Evolutionary conservation across 148 eudicot genomes (phyloP).

Genomic region (Simmondsia chinensis): DNA sequence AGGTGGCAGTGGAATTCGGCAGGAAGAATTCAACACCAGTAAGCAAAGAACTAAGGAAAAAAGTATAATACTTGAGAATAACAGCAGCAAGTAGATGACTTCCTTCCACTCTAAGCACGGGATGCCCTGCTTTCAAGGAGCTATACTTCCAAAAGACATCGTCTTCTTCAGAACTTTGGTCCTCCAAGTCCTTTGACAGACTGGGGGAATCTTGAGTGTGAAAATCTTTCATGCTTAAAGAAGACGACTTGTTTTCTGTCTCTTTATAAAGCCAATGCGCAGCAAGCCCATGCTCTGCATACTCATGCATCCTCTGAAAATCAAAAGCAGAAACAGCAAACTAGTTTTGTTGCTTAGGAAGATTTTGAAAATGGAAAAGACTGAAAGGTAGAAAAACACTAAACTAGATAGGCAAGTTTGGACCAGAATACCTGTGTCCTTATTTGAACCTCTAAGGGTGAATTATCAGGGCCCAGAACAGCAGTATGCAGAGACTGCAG

Average conservation of each 20-base stretch:
- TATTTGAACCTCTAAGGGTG: constrained; percentile 90
- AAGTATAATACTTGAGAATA: constrained; percentile 46
- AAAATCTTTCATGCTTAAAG: constrained; percentile 24
- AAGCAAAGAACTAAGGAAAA: no score
- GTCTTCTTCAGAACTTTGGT: constrained; percentile 32
- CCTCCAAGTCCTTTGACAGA: constrained; percentile 37
- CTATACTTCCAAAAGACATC: constrained; percentile 38
- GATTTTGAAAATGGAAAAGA: neutral
- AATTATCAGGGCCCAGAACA: constrained; percentile 76
- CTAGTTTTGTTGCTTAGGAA: no score
- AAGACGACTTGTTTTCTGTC: constrained; percentile 36
- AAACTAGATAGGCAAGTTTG: no score
- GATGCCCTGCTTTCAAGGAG: constrained; percentile 69
- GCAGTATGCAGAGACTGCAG: constrained; percentile 96
- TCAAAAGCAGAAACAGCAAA: constrained; percentile 5
- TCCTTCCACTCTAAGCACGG: constrained; percentile 84
- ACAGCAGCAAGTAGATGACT: constrained; percentile 95
- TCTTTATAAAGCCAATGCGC: constrained; percentile 99
- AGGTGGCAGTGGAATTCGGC: neutral
- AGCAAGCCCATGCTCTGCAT: constrained; percentile 96
- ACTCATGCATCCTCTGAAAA: constrained; percentile 98
- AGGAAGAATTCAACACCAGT: neutral
- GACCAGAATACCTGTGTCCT: constrained; percentile 97
- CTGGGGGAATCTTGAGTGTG: constrained; percentile 28
- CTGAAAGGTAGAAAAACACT: neutral